These are phyloP conservation scores for Pulveroboletus sp. DNA, from an alignment of 768 basidiomycete genomes.

Conservation along the genomic window DNA sequence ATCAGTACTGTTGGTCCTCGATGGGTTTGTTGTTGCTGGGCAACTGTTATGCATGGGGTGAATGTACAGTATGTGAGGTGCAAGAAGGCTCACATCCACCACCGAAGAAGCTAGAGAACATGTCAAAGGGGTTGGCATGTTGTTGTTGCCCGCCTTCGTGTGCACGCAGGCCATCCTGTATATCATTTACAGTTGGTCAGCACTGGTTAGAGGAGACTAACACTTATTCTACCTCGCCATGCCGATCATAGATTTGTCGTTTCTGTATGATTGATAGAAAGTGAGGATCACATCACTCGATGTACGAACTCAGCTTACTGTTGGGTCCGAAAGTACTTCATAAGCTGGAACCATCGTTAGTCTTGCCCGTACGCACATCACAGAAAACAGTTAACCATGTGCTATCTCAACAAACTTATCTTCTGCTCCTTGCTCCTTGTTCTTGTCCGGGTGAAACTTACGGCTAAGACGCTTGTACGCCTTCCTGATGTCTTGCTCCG, in stretches of 20 bases:
- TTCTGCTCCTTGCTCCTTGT: slow-evolving; percentile 77
- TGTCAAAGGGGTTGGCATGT: slow-evolving; percentile 85
- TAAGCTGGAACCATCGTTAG: slow-evolving; percentile 55
- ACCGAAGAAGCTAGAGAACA: slow-evolving; percentile 92
- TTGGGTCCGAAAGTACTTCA: slow-evolving; percentile 85
- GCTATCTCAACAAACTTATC: slow-evolving; percentile 88
- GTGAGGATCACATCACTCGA: neutral
- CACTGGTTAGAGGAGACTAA: neutral
- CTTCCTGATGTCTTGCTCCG: slow-evolving; percentile 84
- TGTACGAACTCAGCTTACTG: slow-evolving; percentile 42
- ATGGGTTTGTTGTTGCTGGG: slow-evolving; percentile 54
- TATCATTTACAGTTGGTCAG: slow-evolving; percentile 11
- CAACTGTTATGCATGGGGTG: slow-evolving; percentile 10
- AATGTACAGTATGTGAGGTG: neutral
- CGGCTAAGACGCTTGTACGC: slow-evolving; percentile 88
- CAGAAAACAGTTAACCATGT: slow-evolving; percentile 52
- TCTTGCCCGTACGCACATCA: neutral
- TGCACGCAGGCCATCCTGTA: slow-evolving; percentile 83
- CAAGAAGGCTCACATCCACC: slow-evolving; percentile 56
- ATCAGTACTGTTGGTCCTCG: slow-evolving; percentile 71
- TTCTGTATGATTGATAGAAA: slow-evolving; percentile 46
- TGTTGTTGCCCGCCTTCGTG: slow-evolving; percentile 80
- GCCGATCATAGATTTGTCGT: slow-evolving; percentile 88
- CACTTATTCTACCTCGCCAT: slow-evolving; percentile 65
- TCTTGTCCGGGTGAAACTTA: slow-evolving; percentile 95